Conservation (phyloP, 805 yeast species). For the Hanseniaspora lachancei region DNA sequence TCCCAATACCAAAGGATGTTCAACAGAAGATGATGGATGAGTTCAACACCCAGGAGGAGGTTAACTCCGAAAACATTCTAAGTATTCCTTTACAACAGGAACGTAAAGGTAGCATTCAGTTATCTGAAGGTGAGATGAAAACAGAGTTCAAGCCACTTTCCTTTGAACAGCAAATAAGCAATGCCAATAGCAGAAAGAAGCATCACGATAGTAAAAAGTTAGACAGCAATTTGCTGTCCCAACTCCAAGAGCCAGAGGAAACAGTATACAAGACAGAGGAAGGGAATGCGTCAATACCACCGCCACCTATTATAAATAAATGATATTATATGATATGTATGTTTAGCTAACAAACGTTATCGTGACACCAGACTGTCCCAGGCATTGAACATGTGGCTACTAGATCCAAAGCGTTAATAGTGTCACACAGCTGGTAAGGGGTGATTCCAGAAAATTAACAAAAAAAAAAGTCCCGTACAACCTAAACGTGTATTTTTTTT, state of each 20-base stretch:
- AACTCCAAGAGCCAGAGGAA: constrained; percentile 9
- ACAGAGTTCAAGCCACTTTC: constrained; percentile 9
- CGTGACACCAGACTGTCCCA: too few relatives aligned
- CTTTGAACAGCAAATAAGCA: constrained; percentile 10
- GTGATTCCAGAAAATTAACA: too few relatives aligned
- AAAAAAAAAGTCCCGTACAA: neutral
- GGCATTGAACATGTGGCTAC: too few relatives aligned
- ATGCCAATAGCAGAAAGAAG: constrained; percentile 6
- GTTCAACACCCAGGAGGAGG: neutral
- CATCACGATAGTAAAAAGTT: neutral
- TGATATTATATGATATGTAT: neutral
- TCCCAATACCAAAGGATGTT: constrained; percentile 41
- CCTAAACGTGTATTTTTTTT: neutral
- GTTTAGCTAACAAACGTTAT: too few relatives aligned
- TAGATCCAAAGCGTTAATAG: too few relatives aligned
- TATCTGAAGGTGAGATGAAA: neutral
- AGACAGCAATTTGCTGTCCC: constrained; percentile 1
- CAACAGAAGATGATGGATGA: neutral
- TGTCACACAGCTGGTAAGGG: too few relatives aligned
- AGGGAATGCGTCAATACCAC: neutral
- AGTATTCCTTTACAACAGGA: constrained; percentile 1
- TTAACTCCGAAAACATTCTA: constrained; percentile 1
- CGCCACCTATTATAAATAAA: constrained; percentile 10
- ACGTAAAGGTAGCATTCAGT: neutral
- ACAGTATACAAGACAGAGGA: neutral